A percentile compares a stretch with the other conserved stretches of the same genome.
Evolutionary conservation across 306 rosid species (phyloP).

Genomic region (Vachellia pachyceras): DNA sequence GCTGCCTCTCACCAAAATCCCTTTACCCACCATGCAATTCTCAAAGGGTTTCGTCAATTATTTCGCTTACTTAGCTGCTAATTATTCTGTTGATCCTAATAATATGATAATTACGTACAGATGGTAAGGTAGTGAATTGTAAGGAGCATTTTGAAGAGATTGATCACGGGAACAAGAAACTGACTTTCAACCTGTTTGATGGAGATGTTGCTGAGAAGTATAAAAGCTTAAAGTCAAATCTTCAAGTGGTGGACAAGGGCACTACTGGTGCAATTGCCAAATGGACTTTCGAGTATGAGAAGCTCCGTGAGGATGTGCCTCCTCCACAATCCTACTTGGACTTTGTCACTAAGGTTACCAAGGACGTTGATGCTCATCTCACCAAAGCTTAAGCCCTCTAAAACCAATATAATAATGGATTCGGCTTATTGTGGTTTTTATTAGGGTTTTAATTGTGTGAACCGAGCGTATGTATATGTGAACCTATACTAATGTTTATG

Average conservation of each 20-base stretch:
- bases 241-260: not conserved
- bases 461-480: not conserved
- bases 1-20: not conserved
- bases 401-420: not conserved
- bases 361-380: slow-evolving; percentile 41
- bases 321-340: slow-evolving; percentile 31
- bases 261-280: not conserved
- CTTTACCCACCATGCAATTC: not conserved
- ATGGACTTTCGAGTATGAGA: slow-evolving; percentile 37
- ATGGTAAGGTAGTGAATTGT: not conserved
- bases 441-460: not conserved
- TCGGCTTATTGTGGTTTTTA: not conserved
- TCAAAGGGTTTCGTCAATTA: not conserved
- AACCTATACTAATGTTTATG: not conserved
- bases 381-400: not conserved
- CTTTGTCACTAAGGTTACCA: not conserved
- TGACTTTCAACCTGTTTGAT: slow-evolving; percentile 6
- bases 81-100: too few species aligned
- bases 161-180: slow-evolving; percentile 2
- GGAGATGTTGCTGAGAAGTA: slow-evolving; percentile 8
- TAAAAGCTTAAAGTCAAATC: not conserved
- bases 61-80: not conserved
- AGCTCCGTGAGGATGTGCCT: slow-evolving; percentile 11
- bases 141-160: slow-evolving; percentile 28
- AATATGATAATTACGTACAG: not conserved